Evolutionary conservation across 495 filamentous ascomycete species (phyloP), one percentile per base, ranked within the genome.

Genomic region (Xylaria longipes): DNA sequence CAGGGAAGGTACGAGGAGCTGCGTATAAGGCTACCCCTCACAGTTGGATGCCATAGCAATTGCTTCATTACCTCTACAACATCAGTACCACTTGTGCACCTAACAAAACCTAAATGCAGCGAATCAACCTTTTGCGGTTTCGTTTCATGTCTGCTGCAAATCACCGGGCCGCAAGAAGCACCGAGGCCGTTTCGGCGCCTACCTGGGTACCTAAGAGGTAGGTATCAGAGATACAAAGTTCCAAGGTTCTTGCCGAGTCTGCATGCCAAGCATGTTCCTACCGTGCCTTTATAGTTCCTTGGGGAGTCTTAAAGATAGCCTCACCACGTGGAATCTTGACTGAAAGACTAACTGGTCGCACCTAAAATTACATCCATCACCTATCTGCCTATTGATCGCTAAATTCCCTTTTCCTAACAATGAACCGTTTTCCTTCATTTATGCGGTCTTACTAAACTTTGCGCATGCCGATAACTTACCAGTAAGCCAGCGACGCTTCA

Each of bases 391-490:
- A 56, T 33, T n/a, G 22, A 41, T n/a, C 39, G 45, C 39, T 15
- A 50, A 39, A 35, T 45, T 14, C 22, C 31, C n/a, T 50, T 37
- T 50, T n/a, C 29, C 56, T 63, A 33, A 64, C 25, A 64, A 64
- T 70, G 60, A 64, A 54, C 48, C 22, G 11, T 56, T 65, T 27
- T 1, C 43, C 20, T n/a, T 29, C 52, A 45, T 71, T 57, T 29
- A 71, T 71, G 69, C 69, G 27, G 50, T 50, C 52, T 39, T 50
- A 45, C 35, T 37, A 20, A 66, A 66, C 50, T 50, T 66, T 22
- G 20, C 25, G 22, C 50, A 71, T 65, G 46, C 48, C 52, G 12
- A 31, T 35, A 57, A 60, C 20, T 27, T 71, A 58, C 17, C 25
- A 29, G 5, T n/a, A 11, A 60, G 62, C 12, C 39, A 35, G 39